Percentiles rank a stretch among this genome's conserved stretches.
phyloP scores from a whole-genome alignment of 441 rosid genomes.

The Populus trichocarpa region DNA sequence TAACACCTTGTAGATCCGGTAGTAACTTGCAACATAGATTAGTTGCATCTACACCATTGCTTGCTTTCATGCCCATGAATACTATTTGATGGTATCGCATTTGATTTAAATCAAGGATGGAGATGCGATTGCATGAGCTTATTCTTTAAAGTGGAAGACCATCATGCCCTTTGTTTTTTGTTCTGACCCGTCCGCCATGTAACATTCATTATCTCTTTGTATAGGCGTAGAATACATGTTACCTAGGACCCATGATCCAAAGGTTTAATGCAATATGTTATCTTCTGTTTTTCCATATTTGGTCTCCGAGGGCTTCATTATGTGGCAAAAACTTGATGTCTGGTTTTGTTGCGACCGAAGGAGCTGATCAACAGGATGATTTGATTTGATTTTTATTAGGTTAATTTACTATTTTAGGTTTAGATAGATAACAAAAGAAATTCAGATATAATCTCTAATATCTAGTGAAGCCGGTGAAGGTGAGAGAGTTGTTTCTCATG shows the following conservation, averaged over 20 bases:
- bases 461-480: background rate
- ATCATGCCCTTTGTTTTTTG: constrained; percentile 14
- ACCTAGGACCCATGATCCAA: background rate
- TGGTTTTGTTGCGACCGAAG: background rate
- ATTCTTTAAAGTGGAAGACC: constrained; percentile 16
- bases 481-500: background rate
- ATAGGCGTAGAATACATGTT: background rate
- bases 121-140: background rate
- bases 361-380: background rate
- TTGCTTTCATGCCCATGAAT: background rate
- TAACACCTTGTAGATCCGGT: background rate
- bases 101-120: background rate
- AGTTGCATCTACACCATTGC: background rate
- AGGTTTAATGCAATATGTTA: background rate
- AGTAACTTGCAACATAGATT: constrained; percentile 4
- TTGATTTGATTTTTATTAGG: background rate
- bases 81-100: background rate
- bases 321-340: background rate
- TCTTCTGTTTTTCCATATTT: background rate
- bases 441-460: background rate
- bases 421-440: background rate
- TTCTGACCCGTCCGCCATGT: constrained; percentile 6
- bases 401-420: no score
- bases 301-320: background rate
- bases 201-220: background rate